phyloP scores from a whole-genome alignment of 495 filamentous ascomycete genomes.

The Jackrogersella multiformis region DNA sequence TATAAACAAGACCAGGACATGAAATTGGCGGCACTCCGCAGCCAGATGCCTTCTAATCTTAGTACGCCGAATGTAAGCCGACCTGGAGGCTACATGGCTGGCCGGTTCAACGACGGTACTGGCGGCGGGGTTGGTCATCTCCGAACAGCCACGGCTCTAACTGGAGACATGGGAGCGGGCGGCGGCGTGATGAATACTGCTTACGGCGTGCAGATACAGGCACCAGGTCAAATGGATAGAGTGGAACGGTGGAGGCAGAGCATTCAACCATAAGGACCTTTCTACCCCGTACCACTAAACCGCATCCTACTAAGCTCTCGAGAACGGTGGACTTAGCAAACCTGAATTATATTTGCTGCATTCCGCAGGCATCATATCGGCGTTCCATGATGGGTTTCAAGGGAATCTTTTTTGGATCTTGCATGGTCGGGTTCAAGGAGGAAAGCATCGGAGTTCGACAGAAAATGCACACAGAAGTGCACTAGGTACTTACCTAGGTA shows the following conservation, averaged over 20 bases:
- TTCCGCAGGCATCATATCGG: constrained; percentile 30
- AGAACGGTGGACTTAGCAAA: not conserved
- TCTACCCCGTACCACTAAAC: not conserved
- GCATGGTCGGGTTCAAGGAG: constrained; percentile 18
- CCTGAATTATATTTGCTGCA: not conserved
- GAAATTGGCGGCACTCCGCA: constrained; percentile 53
- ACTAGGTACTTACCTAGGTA: constrained; percentile 2
- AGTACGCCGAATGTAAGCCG: constrained; percentile 44
- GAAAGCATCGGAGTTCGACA: constrained; percentile 35
- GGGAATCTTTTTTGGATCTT: constrained; percentile 15
- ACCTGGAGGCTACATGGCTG: constrained; percentile 60
- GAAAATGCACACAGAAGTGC: not conserved
- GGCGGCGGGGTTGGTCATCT: constrained; percentile 49
- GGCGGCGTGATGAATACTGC: constrained; percentile 34
- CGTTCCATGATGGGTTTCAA: constrained; percentile 22
- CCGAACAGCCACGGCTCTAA: constrained; percentile 34
- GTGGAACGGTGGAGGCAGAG: constrained; percentile 94
- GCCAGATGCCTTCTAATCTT: constrained; percentile 53
- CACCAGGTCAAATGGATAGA: constrained; percentile 69
- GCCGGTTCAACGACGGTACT: constrained; percentile 61
- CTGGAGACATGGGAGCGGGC: constrained; percentile 11
- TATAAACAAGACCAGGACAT: constrained; percentile 47
- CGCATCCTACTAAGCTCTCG: not conserved
- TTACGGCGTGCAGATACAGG: constrained; percentile 46
- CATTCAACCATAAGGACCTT: constrained; percentile 62